Base-by-base conservation (phyloP, 192 early-diverging fungal genomes). In the Gonapodya sp. region DNA sequence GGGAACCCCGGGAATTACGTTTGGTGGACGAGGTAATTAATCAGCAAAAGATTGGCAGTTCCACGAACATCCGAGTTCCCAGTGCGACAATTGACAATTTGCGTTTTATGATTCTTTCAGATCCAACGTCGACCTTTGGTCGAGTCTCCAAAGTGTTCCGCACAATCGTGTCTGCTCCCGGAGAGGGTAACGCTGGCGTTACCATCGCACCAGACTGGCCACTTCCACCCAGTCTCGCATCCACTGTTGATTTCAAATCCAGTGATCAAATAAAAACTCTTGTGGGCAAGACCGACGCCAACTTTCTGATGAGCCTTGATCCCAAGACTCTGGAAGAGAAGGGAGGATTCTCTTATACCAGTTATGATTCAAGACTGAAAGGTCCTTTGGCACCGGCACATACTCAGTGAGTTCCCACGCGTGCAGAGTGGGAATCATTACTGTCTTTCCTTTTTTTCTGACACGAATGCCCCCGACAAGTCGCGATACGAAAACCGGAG, bases 271-370 rank as follows among this genome's bases (percentile, higher is more conserved):
- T 34, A 2, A 72, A 77, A 0, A 85, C 82, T 36, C 34, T 88
- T 35, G 79, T 88, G 73, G 83, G 82, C 80, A 86, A 82, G 36
- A 88, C 86, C 0, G 87, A 88, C 73, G 85, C 83, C 16, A 86
- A 87, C 73, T 80, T 80, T 0, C 1, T 88, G 0, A 84, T 87
- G 78, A 80, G 83, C 46, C 36, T 88, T 18, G 86, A 88, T 73
- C 86, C 86, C 1, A 79, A 84, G 30, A 88, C 87, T 0, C 82
- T 88, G 35, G 85, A 85, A 35, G 84, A 85, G 24, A 8, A 24
- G 8, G 46, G 46, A 24, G 46, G 46, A 64, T 64, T 64, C 24
- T 64, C 46, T 8, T 64, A 64, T 64, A 24, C 46, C 46, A 64
- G 8, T 16, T 64, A 64, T 64, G 46, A 64, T 24, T 16, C 8